Conservation (phyloP, 306 rosid genomes). For the Ormosia emarginata region DNA sequence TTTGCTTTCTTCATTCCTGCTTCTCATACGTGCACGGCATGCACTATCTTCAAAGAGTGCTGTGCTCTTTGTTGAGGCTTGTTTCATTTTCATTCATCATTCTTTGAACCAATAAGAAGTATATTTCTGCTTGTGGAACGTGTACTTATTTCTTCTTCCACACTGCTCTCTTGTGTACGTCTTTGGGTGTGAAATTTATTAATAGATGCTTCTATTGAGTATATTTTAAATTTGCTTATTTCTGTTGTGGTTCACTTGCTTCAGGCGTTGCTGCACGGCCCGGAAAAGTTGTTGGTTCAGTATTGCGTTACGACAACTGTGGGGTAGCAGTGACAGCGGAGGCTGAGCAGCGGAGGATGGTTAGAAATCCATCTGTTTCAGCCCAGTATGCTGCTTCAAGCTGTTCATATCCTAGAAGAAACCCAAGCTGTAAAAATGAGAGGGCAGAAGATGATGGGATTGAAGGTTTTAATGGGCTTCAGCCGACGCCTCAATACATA, state of each 20-base stretch:
- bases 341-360: constrained; percentile 71
- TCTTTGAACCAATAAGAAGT: not conserved
- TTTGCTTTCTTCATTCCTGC: not conserved
- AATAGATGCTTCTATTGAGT: not conserved
- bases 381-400: constrained; percentile 57
- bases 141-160: not conserved
- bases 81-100: not conserved
- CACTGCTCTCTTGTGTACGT: not conserved
- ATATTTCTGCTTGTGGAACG: not conserved
- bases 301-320: constrained; percentile 69
- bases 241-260: constrained; percentile 14
- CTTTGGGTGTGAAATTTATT: not conserved
- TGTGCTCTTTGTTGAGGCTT: not conserved
- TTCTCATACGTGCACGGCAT: not conserved
- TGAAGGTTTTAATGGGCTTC: constrained; percentile 73
- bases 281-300: constrained; percentile 85
- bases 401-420: constrained; percentile 80
- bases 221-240: not conserved
- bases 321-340: constrained; percentile 72
- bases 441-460: constrained; percentile 68
- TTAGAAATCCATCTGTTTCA: constrained; percentile 58
- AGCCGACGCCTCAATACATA: constrained; percentile 86
- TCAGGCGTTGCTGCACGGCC: constrained; percentile 90
- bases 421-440: constrained; percentile 71
- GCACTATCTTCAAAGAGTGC: not conserved